phyloP scores from a whole-genome alignment of 805 yeast genomes.

The Ogataea polymorpha region DNA sequence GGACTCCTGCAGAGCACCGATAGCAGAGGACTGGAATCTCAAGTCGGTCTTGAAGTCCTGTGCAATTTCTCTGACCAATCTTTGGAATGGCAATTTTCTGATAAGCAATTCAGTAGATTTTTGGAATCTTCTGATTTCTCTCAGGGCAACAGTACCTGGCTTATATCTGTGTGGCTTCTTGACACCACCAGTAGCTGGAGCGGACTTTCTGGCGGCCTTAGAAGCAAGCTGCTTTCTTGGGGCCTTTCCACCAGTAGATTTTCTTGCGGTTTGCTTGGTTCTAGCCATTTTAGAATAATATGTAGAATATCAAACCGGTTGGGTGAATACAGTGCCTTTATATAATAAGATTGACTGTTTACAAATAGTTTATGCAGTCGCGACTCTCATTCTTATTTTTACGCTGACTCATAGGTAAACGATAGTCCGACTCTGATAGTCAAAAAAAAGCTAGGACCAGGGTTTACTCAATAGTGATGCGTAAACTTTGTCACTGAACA shows the following conservation, averaged over 20 bases:
- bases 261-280: conserved; percentile 93
- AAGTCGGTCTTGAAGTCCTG: conserved; percentile 90
- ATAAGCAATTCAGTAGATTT: conserved; percentile 91
- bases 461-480: conserved; percentile 12
- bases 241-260: conserved; percentile 93
- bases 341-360: conserved; percentile 9
- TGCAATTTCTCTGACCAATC: conserved; percentile 94
- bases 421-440: background rate
- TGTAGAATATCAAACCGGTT: conserved; percentile 4
- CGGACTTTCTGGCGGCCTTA: conserved; percentile 90
- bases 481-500: conserved; percentile 15
- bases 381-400: conserved; percentile 3
- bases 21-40: conserved; percentile 96
- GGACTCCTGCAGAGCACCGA: conserved; percentile 97
- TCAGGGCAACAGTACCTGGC: conserved; percentile 95
- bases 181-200: conserved; percentile 90
- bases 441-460: conserved; percentile 6
- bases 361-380: conserved; percentile 1
- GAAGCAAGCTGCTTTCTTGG: conserved; percentile 94
- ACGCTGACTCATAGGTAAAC: conserved; percentile 13
- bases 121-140: conserved; percentile 98
- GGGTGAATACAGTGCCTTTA: conserved; percentile 13
- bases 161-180: conserved; percentile 94
- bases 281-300: conserved; percentile 62
- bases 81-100: conserved; percentile 96